These are phyloP conservation scores for Tricharina praecox DNA, from an alignment of 495 filamentous ascomycete species.

Conservation along the genomic window DNA sequence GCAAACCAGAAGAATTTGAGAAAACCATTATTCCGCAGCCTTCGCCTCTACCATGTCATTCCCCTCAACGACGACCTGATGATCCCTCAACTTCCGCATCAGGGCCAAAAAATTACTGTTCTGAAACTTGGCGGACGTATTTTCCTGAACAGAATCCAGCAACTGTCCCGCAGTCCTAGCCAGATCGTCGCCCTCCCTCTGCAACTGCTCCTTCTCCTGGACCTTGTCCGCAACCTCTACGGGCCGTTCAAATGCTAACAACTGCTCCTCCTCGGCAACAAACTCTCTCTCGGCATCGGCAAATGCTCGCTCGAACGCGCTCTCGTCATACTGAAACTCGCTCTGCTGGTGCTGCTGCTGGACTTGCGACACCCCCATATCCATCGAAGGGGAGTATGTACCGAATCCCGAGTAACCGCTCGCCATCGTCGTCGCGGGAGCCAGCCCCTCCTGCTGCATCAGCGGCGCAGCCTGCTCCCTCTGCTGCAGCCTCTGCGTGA, in stretches of 20 bases:
- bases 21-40: too few relatives aligned
- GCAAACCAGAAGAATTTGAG: too few relatives aligned
- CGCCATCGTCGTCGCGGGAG: not conserved
- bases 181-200: slow-evolving; percentile 45
- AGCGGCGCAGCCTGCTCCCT: slow-evolving; percentile 17
- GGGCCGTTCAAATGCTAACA: not conserved
- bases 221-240: slow-evolving; percentile 16
- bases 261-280: not conserved
- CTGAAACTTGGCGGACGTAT: slow-evolving; percentile 55
- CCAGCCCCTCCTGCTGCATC: slow-evolving; percentile 23
- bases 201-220: slow-evolving; percentile 30
- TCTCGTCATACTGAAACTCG: slow-evolving; percentile 26
- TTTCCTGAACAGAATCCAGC: slow-evolving; percentile 49
- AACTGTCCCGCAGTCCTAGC: slow-evolving; percentile 54
- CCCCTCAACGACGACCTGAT: slow-evolving; percentile 24
- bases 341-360: not conserved
- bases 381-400: too few relatives aligned
- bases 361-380: not conserved
- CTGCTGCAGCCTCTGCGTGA: slow-evolving; percentile 5
- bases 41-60: slow-evolving; percentile 20
- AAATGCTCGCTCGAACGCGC: slow-evolving; percentile 29
- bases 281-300: slow-evolving; percentile 22
- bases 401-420: not conserved
- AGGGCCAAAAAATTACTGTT: slow-evolving; percentile 60
- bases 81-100: slow-evolving; percentile 39